Conservation (phyloP, 1,284 basidiomycete genomes). For the Malassezia obtusa region DNA sequence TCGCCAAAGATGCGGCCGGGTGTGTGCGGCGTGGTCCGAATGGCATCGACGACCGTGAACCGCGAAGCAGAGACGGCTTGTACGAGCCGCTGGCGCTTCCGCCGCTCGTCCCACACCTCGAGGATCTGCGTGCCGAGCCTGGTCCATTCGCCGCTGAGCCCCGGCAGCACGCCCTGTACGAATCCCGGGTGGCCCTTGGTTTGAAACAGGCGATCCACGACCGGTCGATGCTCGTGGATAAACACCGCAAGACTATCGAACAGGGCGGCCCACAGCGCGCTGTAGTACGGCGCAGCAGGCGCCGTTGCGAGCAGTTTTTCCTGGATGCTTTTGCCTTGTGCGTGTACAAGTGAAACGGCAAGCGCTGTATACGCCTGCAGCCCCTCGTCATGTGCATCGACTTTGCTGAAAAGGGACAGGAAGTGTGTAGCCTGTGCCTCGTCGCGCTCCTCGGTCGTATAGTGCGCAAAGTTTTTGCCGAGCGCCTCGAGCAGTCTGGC, state of each 20-base stretch:
- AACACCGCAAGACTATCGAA: slow-evolving; percentile 93
- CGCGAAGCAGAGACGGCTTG: slow-evolving; percentile 9
- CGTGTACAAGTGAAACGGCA: background rate
- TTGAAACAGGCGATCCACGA: slow-evolving; percentile 89
- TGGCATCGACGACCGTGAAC: background rate
- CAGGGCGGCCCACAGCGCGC: slow-evolving; percentile 58
- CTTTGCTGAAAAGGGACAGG: slow-evolving; percentile 90
- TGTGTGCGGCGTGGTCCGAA: slow-evolving; percentile 3
- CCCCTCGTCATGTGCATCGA: slow-evolving; percentile 71
- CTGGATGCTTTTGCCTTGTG: background rate
- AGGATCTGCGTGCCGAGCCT: slow-evolving; percentile 66
- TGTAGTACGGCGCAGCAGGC: slow-evolving; percentile 27
- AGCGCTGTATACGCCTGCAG: slow-evolving; percentile 64
- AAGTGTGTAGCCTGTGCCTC: slow-evolving; percentile 73
- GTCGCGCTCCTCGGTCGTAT: slow-evolving; percentile 61
- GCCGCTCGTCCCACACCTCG: slow-evolving; percentile 70
- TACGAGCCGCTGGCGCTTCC: slow-evolving; percentile 22
- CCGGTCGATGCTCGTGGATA: slow-evolving; percentile 89
- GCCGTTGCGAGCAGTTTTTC: slow-evolving; percentile 1
- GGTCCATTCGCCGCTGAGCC: slow-evolving; percentile 76
- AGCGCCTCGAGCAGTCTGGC: slow-evolving; percentile 69
- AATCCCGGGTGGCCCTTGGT: slow-evolving; percentile 48
- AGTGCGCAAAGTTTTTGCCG: slow-evolving; percentile 64
- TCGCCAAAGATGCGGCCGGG: slow-evolving; percentile 24
- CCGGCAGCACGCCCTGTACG: slow-evolving; percentile 55